Evolutionary conservation across 2,329 filamentous ascomycete species (phyloP).

Genomic region (Trichophaea hybrida): DNA sequence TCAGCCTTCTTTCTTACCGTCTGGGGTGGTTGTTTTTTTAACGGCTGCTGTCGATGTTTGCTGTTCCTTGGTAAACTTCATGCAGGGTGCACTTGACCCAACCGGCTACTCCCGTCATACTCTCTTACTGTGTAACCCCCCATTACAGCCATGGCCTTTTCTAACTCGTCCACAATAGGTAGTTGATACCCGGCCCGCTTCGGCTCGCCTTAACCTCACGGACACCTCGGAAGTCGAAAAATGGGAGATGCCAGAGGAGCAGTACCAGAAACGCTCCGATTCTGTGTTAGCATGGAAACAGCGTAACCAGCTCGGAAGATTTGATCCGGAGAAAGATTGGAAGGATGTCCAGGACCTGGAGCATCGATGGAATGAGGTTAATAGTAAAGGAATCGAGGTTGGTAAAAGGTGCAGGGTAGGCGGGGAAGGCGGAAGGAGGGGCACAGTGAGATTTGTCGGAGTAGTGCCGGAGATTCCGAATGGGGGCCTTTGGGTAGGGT

Average conservation of each 20-base stretch:
- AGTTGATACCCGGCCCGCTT: constrained; percentile 61
- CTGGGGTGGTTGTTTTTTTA: background rate
- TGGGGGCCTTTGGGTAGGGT: constrained; percentile 54
- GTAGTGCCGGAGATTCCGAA: constrained; percentile 59
- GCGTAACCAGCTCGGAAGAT: constrained; percentile 84
- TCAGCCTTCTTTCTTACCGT: too few species aligned
- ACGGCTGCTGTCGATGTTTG: too few species aligned
- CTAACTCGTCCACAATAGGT: constrained; percentile 42
- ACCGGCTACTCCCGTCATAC: too few species aligned
- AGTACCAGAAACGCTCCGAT: constrained; percentile 75
- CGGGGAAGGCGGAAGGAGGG: constrained; percentile 49
- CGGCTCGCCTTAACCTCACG: constrained; percentile 62
- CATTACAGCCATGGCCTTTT: background rate
- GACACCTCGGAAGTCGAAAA: constrained; percentile 74
- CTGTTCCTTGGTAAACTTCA: too few species aligned
- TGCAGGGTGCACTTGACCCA: background rate
- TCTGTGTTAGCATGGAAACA: constrained; percentile 94
- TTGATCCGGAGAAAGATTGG: constrained; percentile 68
- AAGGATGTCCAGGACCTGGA: constrained; percentile 58
- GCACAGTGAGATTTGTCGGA: constrained; percentile 57
- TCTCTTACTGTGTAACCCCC: constrained; percentile 5
- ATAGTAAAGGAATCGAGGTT: constrained; percentile 49
- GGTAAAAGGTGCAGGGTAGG: constrained; percentile 52
- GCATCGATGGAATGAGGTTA: constrained; percentile 54
- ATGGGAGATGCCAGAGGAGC: constrained; percentile 70